Percentiles rank a stretch among this genome's conserved stretches.
Evolutionary conservation across 768 basidiomycete genomes (phyloP).

Genomic region (Lentinula lateritia): DNA sequence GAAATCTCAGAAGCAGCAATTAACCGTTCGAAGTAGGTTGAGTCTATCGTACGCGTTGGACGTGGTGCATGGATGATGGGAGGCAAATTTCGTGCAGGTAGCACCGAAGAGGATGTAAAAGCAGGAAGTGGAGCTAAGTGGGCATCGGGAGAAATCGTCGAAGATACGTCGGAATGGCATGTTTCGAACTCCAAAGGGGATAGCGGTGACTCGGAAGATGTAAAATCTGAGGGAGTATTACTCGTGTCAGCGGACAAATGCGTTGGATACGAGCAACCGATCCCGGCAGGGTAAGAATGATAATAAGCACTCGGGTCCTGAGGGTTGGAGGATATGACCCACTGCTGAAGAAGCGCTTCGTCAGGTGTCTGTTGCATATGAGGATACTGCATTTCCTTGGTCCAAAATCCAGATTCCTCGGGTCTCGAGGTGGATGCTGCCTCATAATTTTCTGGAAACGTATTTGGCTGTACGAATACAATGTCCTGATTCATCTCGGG

Average conservation of each 20-base stretch:
- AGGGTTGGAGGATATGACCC: background rate
- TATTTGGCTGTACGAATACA: background rate
- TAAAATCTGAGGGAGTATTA: slow-evolving; percentile 8
- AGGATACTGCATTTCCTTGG: background rate
- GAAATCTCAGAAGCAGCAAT: background rate
- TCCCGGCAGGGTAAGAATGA: background rate
- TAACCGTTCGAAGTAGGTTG: background rate
- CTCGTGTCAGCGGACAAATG: background rate
- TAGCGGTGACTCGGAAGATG: slow-evolving; percentile 6
- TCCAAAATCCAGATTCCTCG: background rate
- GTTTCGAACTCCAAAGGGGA: slow-evolving; percentile 5
- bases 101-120: background rate
- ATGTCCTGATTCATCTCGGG: background rate
- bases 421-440: background rate
- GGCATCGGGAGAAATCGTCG: background rate
- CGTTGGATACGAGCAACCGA: background rate
- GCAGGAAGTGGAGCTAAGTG: background rate
- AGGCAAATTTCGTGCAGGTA: background rate
- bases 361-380: background rate
- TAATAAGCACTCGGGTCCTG: slow-evolving; percentile 3
- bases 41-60: slow-evolving; percentile 2
- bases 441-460: background rate
- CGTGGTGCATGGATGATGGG: slow-evolving; percentile 5
- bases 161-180: background rate
- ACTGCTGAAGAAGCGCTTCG: background rate